Base-by-base conservation (phyloP, 1,284 basidiomycete species). In the Neonothopanus nambi region DNA sequence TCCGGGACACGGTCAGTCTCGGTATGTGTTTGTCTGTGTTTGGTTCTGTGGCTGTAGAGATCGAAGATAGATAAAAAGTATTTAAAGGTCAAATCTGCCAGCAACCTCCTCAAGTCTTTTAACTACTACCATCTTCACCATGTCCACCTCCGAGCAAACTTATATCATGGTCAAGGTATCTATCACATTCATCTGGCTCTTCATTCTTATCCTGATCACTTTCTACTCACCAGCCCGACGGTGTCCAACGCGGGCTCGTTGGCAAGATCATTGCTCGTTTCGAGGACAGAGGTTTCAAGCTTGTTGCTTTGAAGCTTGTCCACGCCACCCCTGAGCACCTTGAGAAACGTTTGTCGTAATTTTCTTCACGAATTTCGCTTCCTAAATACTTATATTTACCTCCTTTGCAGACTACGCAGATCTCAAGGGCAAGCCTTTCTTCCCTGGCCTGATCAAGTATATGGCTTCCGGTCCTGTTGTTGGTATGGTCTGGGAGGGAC, bases 401-500 rank as follows among this genome's bases (percentile, higher is more conserved):
- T 55, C 18, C 57, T 57, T 57, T 66, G 60, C 69, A 93, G 95
- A 98, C 85, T 98, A 98, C 74, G 87, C 81, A 63, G 95, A 98
- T 77, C 91, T 97, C 76, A 86, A 82, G 70, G 84, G 79, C 66
- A 96, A 95, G 82, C 66, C 82, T 53, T 98, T 98, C 87, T 98
- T 97, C 87, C 89, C 91, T 61, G 87, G 89, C 61, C 75, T 98
- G 65, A 88, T 96, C 81, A 87, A 86, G 70, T 97, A 97, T 83
- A 93, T 98, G 95, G 82, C 86, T 54, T 85, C 92, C 59, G 96
- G 96, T 60, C 96, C 96, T 64, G 96, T 99, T 64, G 89, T 97
- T 67, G 92, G 84, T 67, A 97, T 98, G 87, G 96, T 96, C 67
- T 98, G 94, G 85, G 84, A 98, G 78, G 96, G 96, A 65, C 87